A percentile compares a stretch with the other conserved stretches of the same genome.
Evolutionary conservation across 225 moss, liverwort and hornwort species (phyloP).

Genomic region (Polytrichum commune): DNA sequence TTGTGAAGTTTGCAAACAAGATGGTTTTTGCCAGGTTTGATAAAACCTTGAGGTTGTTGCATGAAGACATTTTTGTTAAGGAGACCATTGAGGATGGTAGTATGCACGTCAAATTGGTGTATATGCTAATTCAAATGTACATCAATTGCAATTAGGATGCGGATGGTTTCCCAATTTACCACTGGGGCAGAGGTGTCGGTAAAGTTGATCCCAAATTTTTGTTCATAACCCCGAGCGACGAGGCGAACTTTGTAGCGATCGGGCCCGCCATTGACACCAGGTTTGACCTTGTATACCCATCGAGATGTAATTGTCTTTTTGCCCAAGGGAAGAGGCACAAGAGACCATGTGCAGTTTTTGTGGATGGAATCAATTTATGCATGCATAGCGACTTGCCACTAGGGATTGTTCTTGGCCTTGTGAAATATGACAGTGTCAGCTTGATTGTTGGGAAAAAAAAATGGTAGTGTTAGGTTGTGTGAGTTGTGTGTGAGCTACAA

Average conservation of each 20-base stretch:
- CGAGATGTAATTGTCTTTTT: not conserved
- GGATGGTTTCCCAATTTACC: not conserved
- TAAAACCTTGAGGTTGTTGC: not conserved
- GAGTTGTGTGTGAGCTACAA: too few species aligned
- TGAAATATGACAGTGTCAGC: too few species aligned
- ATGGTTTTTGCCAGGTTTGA: not conserved
- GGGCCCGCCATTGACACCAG: not conserved
- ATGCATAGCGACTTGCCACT: too few species aligned
- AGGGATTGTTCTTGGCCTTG: too few species aligned
- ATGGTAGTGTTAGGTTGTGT: too few species aligned
- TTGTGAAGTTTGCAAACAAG: too few species aligned
- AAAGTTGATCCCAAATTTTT: slow-evolving; percentile 1
- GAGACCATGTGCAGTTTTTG: not conserved
- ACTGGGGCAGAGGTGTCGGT: slow-evolving; percentile 10
- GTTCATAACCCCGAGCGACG: slow-evolving; percentile 5
- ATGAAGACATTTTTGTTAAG: not conserved
- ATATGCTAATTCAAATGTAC: not conserved
- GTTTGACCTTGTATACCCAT: slow-evolving; percentile 5
- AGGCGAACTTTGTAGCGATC: not conserved
- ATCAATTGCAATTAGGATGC: not conserved
- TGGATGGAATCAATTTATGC: not conserved
- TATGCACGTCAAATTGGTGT: slow-evolving; percentile 1
- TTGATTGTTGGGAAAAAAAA: too few species aligned
- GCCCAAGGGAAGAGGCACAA: not conserved
- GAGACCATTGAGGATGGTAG: not conserved